These are phyloP conservation scores for Talaromyces thailandensis DNA, from an alignment of 495 filamentous ascomycete species.

Conservation along the genomic window DNA sequence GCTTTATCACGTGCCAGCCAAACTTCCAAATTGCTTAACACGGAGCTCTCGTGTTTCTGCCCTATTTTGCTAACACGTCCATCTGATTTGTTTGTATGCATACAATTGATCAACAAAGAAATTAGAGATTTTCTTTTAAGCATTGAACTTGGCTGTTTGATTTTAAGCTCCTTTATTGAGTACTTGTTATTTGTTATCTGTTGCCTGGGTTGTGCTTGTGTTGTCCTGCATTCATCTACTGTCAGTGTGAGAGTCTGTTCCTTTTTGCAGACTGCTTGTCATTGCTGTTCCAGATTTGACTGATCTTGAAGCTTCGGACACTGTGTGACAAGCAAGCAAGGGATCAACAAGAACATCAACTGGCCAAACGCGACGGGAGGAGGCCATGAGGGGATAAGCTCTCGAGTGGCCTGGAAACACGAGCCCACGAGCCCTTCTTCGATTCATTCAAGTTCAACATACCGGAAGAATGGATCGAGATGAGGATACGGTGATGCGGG, in stretches of 20 bases:
- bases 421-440: not conserved
- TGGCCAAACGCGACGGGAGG: not conserved
- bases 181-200: not conserved
- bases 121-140: not conserved
- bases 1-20: constrained; percentile 1
- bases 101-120: not conserved
- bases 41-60: constrained; percentile 1
- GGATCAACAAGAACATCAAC: not conserved
- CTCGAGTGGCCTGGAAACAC: not conserved
- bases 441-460: not conserved
- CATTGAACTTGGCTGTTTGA: not conserved
- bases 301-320: not conserved
- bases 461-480: constrained; percentile 22
- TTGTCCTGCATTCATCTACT: not conserved
- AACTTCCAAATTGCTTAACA: constrained; percentile 1
- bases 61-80: constrained; percentile 3
- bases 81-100: not conserved
- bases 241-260: not conserved
- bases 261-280: not conserved
- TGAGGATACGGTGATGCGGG: constrained; percentile 34
- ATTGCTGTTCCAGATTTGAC: not conserved
- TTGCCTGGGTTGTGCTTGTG: not conserved
- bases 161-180: not conserved
- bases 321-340: not conserved
- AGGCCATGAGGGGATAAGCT: constrained; percentile 6